These are phyloP conservation scores for Opeltia flavorubescens DNA, from an alignment of 495 filamentous ascomycete genomes.

Conservation along the genomic window DNA sequence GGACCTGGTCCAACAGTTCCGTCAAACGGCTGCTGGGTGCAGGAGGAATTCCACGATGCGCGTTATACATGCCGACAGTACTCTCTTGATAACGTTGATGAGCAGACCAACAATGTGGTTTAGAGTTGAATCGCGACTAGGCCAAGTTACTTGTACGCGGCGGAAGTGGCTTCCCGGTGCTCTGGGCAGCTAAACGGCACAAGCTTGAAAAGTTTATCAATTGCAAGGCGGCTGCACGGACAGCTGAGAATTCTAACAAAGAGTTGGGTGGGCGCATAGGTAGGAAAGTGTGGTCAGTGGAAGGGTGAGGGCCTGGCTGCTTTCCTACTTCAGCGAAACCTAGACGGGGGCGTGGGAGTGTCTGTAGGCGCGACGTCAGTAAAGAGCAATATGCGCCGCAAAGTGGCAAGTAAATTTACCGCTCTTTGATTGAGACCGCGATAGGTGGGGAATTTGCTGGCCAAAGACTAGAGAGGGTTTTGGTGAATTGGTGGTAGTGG, in stretches of 20 bases:
- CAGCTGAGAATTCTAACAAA: not conserved
- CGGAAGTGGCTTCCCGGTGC: not conserved
- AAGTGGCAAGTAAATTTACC: not conserved
- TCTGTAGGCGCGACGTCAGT: not conserved
- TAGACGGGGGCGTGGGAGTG: not conserved
- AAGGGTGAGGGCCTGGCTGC: not conserved
- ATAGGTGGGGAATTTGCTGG: no score
- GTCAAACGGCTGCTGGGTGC: constrained; percentile 62
- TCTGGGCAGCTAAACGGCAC: no score
- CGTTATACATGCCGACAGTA: constrained; percentile 64
- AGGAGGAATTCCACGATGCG: constrained; percentile 71
- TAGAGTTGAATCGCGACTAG: not conserved
- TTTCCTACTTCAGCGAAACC: not conserved
- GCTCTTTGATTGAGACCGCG: no score
- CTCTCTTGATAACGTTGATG: not conserved
- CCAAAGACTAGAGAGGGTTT: no score
- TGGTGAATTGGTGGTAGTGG: no score
- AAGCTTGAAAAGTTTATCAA: no score
- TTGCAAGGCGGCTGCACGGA: no score
- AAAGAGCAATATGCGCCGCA: not conserved
- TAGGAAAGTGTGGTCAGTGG: not conserved
- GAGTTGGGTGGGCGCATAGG: constrained; percentile 1
- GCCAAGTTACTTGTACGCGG: not conserved
- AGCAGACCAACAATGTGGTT: not conserved
- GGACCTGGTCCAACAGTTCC: constrained; percentile 81